phyloP scores from a whole-genome alignment of 306 rosid species.

The Gastrolobium bilobum region DNA sequence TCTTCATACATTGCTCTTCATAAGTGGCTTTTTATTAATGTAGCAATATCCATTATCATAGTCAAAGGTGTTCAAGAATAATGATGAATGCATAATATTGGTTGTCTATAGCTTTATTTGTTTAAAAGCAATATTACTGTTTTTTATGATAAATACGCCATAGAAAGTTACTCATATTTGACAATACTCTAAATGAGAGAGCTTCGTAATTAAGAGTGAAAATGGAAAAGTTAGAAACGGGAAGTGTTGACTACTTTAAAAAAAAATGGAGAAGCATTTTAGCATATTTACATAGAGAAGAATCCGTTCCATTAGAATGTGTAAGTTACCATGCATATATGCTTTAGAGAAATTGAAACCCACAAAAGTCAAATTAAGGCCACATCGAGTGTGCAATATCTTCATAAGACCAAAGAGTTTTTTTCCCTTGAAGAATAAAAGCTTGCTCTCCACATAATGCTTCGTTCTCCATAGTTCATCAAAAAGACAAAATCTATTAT shows the following conservation, averaged over 20 bases:
- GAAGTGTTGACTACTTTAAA: no score
- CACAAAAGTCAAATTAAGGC: not conserved
- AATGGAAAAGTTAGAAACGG: not conserved
- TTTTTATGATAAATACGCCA: not conserved
- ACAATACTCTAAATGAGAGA: not conserved
- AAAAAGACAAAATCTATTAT: not conserved
- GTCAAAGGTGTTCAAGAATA: not conserved
- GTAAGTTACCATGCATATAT: not conserved
- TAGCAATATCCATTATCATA: not conserved
- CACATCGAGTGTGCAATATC: not conserved
- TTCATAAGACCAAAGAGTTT: not conserved
- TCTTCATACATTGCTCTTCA: not conserved
- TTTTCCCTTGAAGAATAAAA: not conserved
- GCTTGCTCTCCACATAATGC: not conserved
- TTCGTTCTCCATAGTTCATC: not conserved
- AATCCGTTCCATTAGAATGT: not conserved
- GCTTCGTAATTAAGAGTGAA: not conserved
- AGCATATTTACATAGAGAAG: not conserved
- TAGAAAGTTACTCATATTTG: not conserved
- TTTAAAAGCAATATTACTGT: not conserved
- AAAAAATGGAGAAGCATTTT: not conserved
- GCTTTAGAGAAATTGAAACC: not conserved
- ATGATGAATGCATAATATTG: not conserved
- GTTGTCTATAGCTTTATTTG: not conserved
- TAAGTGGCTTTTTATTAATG: conserved; percentile 13